These are phyloP conservation scores for Debaryomyces singareniensis DNA, from an alignment of 1,139 yeast genomes.

Conservation along the genomic window DNA sequence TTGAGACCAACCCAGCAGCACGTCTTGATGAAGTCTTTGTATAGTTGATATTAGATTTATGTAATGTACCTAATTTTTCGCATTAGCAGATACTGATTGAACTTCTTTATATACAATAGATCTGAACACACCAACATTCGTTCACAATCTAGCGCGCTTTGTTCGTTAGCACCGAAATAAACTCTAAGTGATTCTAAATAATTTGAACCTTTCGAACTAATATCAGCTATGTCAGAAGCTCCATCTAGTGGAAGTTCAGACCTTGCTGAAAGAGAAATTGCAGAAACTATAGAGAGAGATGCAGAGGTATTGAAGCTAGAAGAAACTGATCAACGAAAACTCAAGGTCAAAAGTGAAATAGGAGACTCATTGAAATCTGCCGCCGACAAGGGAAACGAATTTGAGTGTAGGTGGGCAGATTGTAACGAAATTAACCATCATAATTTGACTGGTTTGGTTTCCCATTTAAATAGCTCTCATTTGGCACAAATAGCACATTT, in stretches of 20 bases:
- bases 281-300: constrained; percentile 1
- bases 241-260: constrained; percentile 1
- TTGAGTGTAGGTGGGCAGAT: constrained; percentile 29
- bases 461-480: constrained; percentile 27
- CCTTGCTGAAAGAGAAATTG: constrained; percentile 1
- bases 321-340: background rate
- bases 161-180: no score
- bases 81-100: no score
- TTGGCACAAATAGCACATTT: constrained; percentile 18
- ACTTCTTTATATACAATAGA: no score
- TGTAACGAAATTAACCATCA: constrained; percentile 17
- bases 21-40: constrained; percentile 67
- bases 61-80: no score
- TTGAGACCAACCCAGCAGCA: constrained; percentile 96
- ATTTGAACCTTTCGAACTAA: no score
- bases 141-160: no score
- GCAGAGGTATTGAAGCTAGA: background rate
- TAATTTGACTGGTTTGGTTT: constrained; percentile 22
- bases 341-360: background rate
- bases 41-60: constrained; percentile 3
- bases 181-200: no score
- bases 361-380: constrained; percentile 1
- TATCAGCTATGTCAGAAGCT: background rate
- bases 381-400: constrained; percentile 7
- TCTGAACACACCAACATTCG: background rate